Evolutionary conservation across 164 flowering plant species (phyloP).

Genomic region (Paratinospora sagittata): DNA sequence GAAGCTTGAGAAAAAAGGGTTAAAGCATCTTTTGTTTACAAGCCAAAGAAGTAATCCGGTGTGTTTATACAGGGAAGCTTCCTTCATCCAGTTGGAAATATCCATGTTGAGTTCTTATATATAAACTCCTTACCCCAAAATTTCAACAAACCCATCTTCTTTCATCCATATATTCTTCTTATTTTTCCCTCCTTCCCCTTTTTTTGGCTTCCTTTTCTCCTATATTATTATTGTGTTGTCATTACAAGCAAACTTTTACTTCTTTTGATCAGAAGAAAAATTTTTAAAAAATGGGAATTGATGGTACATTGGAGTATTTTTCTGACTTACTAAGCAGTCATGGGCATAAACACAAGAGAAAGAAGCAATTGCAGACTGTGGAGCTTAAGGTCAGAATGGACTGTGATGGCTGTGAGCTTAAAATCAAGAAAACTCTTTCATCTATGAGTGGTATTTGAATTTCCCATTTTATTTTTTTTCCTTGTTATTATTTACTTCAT

Average conservation of each 20-base stretch:
- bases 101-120: constrained; percentile 2
- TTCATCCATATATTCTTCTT: neutral
- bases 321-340: constrained; percentile 37
- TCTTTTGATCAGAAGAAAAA: neutral
- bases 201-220: too few species aligned
- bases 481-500: too few species aligned
- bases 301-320: constrained; percentile 60
- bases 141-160: neutral
- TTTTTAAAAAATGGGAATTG: constrained; percentile 49
- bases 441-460: constrained; percentile 49
- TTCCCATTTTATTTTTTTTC: too few species aligned
- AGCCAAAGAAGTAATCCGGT: constrained; percentile 6
- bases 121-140: constrained; percentile 11
- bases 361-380: constrained; percentile 60
- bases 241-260: too few species aligned
- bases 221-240: too few species aligned
- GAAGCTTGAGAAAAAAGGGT: constrained; percentile 8
- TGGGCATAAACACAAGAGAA: constrained; percentile 33
- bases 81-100: neutral
- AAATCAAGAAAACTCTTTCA: constrained; percentile 58
- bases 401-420: constrained; percentile 79
- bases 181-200: neutral
- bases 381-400: constrained; percentile 80
- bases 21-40: constrained; percentile 12
- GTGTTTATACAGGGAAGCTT: neutral